phyloP scores from a whole-genome alignment of 495 filamentous ascomycete species.

The Beverwykella pulmonaria region DNA sequence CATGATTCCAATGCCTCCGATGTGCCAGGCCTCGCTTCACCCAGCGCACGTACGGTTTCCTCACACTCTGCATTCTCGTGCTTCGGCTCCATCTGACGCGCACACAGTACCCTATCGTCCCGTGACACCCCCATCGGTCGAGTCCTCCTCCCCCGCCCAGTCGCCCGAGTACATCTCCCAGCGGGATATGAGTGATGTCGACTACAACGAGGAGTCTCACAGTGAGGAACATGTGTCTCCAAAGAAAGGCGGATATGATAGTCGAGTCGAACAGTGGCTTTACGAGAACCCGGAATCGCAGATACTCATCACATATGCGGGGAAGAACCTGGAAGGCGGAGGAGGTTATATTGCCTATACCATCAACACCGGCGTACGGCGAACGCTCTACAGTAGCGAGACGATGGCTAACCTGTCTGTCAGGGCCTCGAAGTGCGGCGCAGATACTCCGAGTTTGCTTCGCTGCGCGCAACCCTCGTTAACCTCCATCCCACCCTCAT shows the following conservation, averaged over 20 bases:
- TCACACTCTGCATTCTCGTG: conserved; percentile 38
- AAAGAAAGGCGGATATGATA: conserved; percentile 87
- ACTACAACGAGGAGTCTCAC: conserved; percentile 56
- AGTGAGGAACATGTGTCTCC: conserved; percentile 49
- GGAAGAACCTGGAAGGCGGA: conserved; percentile 89
- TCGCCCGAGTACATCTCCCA: conserved; percentile 63
- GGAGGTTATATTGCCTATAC: conserved; percentile 96
- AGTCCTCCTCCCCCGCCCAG: conserved; percentile 44
- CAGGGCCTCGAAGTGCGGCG: conserved; percentile 93
- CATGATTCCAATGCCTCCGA: conserved; percentile 76
- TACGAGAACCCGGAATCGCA: conserved; percentile 90
- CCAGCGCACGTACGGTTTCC: conserved; percentile 52
- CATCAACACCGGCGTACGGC: conserved; percentile 84
- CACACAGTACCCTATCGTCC: conserved; percentile 45
- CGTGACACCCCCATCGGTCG: conserved; percentile 48
- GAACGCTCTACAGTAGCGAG: background rate
- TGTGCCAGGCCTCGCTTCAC: conserved; percentile 66
- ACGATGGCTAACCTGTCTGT: conserved; percentile 12
- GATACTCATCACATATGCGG: conserved; percentile 88
- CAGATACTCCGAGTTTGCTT: conserved; percentile 97
- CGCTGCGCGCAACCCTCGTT: conserved; percentile 81
- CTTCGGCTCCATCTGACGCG: conserved; percentile 6
- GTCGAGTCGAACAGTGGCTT: conserved; percentile 92
- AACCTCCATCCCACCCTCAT: conserved; percentile 91
- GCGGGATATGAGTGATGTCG: conserved; percentile 63